A percentile compares a stretch with the other conserved stretches of the same genome.
These are phyloP conservation scores for Cryptococcus sp. DNA, from an alignment of 1,284 basidiomycete genomes.

Conservation along the genomic window DNA sequence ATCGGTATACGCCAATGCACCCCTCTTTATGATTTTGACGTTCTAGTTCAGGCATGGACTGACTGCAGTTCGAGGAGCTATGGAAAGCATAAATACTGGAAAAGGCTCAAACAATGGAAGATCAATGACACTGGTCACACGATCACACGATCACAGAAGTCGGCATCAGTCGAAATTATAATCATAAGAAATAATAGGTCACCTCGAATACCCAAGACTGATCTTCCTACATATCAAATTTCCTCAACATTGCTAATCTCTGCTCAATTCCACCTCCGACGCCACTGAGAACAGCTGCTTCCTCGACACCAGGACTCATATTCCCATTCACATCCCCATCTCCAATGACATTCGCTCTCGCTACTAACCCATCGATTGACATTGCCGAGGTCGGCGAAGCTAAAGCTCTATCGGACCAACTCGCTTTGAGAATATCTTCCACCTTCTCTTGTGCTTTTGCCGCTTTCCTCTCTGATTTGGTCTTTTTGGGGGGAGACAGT, in stretches of 20 bases:
- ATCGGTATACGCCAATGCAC: background rate
- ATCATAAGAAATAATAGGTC: too few relatives aligned
- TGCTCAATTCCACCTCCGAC: constrained; percentile 17
- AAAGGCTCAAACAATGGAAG: background rate
- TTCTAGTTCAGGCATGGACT: too few relatives aligned
- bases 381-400: constrained; percentile 9
- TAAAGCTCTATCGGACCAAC: constrained; percentile 24
- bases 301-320: constrained; percentile 20
- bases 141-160: too few relatives aligned
- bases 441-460: constrained; percentile 16
- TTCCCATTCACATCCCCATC: constrained; percentile 3
- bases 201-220: too few relatives aligned
- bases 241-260: constrained; percentile 14
- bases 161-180: too few relatives aligned
- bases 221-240: background rate
- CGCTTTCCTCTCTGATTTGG: constrained; percentile 9
- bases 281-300: constrained; percentile 4
- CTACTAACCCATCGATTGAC: constrained; percentile 2
- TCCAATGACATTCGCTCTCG: background rate
- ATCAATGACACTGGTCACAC: background rate
- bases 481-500: constrained; percentile 1
- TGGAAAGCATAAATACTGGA: too few relatives aligned
- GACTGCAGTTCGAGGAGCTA: too few relatives aligned
- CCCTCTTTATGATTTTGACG: background rate
- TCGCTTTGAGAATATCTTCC: constrained; percentile 21